A percentile compares a stretch with the other conserved stretches of the same genome.
Conservation (phyloP, 495 filamentous ascomycete genomes). For the Neurospora sp. region DNA sequence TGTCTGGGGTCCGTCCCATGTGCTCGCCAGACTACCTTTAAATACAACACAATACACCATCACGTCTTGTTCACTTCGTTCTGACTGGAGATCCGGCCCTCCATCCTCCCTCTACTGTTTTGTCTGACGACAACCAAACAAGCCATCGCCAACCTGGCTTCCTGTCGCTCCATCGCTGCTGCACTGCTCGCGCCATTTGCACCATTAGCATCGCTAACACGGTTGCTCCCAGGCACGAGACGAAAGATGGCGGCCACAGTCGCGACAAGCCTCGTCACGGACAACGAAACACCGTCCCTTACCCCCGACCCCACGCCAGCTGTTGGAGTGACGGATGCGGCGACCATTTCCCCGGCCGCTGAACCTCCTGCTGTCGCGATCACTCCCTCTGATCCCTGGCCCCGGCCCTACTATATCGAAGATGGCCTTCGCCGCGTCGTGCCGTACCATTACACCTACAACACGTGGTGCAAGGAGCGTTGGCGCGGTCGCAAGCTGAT, state of each 20-base stretch:
- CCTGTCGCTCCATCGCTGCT: background rate
- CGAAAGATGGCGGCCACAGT: background rate
- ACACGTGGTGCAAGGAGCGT: constrained; percentile 83
- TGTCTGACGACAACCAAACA: background rate
- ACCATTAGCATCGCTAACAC: background rate
- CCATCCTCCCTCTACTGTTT: background rate
- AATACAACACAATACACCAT: background rate
- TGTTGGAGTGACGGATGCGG: background rate
- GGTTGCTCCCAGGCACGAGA: background rate
- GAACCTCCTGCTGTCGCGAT: constrained; percentile 19
- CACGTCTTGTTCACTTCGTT: background rate
- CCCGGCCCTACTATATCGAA: constrained; percentile 67
- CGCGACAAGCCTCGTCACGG: background rate
- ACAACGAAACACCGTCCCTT: background rate
- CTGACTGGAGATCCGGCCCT: background rate
- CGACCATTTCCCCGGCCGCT: background rate
- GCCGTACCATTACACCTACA: constrained; percentile 93
- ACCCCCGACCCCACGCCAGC: constrained; percentile 20
- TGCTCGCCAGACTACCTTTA: background rate
- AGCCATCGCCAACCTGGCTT: background rate
- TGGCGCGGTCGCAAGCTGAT: constrained; percentile 69
- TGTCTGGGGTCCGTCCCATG: background rate
- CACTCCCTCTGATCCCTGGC: constrained; percentile 54
- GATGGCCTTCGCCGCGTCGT: constrained; percentile 67
- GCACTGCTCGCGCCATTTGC: background rate